Evolutionary conservation across 306 rosid genomes (phyloP), one percentile per base, ranked within the genome.

Genomic region (Pterocarpus macrocarpus): DNA sequence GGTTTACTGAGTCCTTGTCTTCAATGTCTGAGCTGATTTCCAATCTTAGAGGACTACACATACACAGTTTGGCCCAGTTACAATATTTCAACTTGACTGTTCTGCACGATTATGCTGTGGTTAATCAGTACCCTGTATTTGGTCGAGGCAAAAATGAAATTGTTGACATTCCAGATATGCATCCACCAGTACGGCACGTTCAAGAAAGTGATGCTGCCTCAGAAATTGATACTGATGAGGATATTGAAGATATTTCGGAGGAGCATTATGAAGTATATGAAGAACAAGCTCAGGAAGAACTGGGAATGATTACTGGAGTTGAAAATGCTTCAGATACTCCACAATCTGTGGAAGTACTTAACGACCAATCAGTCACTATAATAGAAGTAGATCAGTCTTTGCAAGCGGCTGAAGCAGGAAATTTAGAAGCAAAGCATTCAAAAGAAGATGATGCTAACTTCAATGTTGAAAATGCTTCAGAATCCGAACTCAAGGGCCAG

Each of bases 21-120:
- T 82, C 81, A 28, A 65, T 86, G 58, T 80, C 83, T 61, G 86
- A 85, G 65, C 64, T 80, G 82, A 67, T 90, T 63, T 64, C 80
- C 10, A 55, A 69, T 49, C 76, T 86, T 63, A 71, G 84, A 82
- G 92, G 84, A 78, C 83, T 6, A 12, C 82, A 35, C 9, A 73
- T 6, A 12, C 82, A 35, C 8, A 73, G 73, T n/a, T 62, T 84
- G 69, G 87, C 41, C 50, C 70, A 83, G 16, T 58, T 88, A 69
- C 86, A 69, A 43, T 89, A 82, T 36, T 86, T 43, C 76, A 94
- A 94, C 89, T 75, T 91, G 85, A 87, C 90, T 50, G 30, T 44
- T 45, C 61, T 85, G 88, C 43, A 38, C 0, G 88, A 78, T 22
- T 77, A 59, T 79, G 66, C 1, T 17, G 30, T 7, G 5, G 77